phyloP scores from a whole-genome alignment of 306 rosid species.

The Mimosa pudica region DNA sequence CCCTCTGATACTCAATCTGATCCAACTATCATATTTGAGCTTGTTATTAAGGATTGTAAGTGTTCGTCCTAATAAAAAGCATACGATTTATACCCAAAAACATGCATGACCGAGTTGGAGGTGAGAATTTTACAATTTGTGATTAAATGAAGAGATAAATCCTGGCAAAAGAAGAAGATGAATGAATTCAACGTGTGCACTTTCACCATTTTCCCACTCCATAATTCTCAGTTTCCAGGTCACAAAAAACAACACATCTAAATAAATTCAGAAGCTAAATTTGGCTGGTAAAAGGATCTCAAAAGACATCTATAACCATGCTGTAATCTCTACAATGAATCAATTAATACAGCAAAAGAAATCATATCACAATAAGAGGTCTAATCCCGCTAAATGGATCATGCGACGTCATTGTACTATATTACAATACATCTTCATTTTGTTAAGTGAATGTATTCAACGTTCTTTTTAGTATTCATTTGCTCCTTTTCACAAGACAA shows the following conservation, averaged over 20 bases:
- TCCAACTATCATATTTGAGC: background rate
- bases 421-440: too few relatives aligned
- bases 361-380: background rate
- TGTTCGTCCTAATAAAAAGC: background rate
- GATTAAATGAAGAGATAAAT: background rate
- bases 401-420: too few relatives aligned
- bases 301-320: background rate
- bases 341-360: background rate
- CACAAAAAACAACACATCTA: background rate
- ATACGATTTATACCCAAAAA: background rate
- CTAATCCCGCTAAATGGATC: too few relatives aligned
- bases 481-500: too few relatives aligned
- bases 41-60: background rate
- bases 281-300: background rate
- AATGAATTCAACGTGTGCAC: background rate
- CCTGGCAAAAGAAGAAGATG: background rate
- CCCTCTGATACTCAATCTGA: background rate
- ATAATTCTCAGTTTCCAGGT: background rate
- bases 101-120: background rate
- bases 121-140: background rate
- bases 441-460: too few relatives aligned
- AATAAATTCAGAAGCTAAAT: background rate
- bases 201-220: background rate
- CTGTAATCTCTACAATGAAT: background rate
- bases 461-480: too few relatives aligned